Conservation (phyloP, 2,329 filamentous ascomycete genomes). For the Colletotrichum godetiae region DNA sequence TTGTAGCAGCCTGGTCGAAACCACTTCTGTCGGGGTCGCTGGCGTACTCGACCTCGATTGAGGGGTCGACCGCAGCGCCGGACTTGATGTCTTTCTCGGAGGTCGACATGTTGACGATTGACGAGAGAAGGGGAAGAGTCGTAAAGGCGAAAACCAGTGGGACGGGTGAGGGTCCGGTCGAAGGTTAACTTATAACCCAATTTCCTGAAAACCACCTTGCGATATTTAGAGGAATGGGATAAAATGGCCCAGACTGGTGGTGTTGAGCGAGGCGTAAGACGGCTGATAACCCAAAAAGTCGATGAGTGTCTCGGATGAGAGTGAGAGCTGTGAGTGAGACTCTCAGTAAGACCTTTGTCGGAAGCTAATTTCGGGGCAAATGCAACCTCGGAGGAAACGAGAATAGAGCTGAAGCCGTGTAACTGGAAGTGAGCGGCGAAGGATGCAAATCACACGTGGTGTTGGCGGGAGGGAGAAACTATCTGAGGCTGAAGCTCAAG, state of each 20-base stretch:
- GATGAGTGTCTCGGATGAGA: conserved; percentile 8
- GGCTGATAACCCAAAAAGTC: background rate
- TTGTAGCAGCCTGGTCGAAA: conserved; percentile 54
- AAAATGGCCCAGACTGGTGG: background rate
- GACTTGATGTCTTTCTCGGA: conserved; percentile 34
- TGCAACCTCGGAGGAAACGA: background rate
- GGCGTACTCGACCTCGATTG: conserved; percentile 35
- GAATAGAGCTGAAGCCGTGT: conserved; percentile 5
- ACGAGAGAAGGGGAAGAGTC: background rate
- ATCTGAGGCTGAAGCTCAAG: background rate
- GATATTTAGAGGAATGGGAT: background rate
- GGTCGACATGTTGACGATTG: conserved; percentile 17
- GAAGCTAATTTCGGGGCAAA: background rate
- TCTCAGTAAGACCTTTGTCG: background rate
- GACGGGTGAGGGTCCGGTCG: background rate
- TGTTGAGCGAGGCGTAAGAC: conserved; percentile 6
- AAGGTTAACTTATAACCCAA: background rate
- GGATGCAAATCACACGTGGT: background rate
- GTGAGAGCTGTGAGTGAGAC: background rate
- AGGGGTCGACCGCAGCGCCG: conserved; percentile 23
- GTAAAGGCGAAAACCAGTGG: background rate
- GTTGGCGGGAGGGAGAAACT: background rate
- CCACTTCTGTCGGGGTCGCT: conserved; percentile 37
- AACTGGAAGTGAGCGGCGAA: background rate
- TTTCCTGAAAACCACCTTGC: background rate